Evolutionary conservation across 495 filamentous ascomycete species (phyloP).

Genomic region (Penicillium fimorum): DNA sequence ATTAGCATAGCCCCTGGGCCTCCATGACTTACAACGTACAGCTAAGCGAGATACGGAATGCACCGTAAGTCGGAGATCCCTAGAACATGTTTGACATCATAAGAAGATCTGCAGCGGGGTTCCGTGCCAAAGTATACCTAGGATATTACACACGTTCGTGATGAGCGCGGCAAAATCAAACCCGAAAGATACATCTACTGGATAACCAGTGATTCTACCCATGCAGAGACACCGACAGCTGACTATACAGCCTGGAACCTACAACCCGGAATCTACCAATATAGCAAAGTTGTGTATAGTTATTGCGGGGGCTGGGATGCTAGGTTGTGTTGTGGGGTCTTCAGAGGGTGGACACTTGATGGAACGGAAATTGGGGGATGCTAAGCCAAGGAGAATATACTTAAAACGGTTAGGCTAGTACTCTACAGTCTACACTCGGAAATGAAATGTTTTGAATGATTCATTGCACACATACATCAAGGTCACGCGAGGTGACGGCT

Average conservation of each 20-base stretch:
- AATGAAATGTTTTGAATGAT: slow-evolving; percentile 9
- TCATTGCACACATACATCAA: slow-evolving; percentile 20
- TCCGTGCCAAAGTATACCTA: not conserved
- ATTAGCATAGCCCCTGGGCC: no score
- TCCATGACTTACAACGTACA: no score
- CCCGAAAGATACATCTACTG: not conserved
- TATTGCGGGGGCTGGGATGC: not conserved
- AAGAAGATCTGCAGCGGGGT: slow-evolving; percentile 5
- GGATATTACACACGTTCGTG: not conserved
- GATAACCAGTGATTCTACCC: not conserved
- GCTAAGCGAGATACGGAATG: no score
- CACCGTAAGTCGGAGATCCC: not conserved
- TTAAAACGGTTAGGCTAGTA: not conserved
- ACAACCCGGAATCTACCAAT: no score
- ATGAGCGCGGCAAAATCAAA: not conserved
- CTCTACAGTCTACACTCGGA: not conserved
- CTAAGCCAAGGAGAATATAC: not conserved
- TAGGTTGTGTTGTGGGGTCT: not conserved
- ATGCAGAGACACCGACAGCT: not conserved
- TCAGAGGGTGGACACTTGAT: not conserved
- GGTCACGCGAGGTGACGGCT: slow-evolving; percentile 41
- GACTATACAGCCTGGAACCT: no score
- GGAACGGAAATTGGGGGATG: not conserved
- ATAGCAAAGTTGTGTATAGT: not conserved
- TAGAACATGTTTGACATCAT: not conserved